These are phyloP conservation scores for Arabidopsis thaliana DNA, from an alignment of 345 rosid species.

Conservation along the genomic window TAIR10.1 NC_003074.8:12145001-12145500, in stretches of 20 bases:
- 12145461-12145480: conserved; percentile 63
- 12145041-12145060: background rate
- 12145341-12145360: background rate
- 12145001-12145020: conserved; percentile 50
- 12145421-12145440: conserved; percentile 66
- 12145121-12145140: background rate
- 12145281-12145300: background rate
- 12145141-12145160: background rate
- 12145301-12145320: background rate
- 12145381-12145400: background rate
- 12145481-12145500: conserved; percentile 62
- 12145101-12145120: background rate
- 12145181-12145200: background rate
- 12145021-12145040: conserved; percentile 69
- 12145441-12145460: conserved; percentile 69
- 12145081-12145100: background rate
- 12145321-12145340: background rate
- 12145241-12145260: background rate
- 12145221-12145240: too few species aligned
- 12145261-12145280: background rate
- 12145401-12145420: conserved; percentile 51
- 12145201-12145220: too few species aligned
- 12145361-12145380: background rate
- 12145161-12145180: background rate
- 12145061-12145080: background rate